phyloP scores from a whole-genome alignment of 1,139 yeast genomes.

The Candida tetrigidarum region DNA sequence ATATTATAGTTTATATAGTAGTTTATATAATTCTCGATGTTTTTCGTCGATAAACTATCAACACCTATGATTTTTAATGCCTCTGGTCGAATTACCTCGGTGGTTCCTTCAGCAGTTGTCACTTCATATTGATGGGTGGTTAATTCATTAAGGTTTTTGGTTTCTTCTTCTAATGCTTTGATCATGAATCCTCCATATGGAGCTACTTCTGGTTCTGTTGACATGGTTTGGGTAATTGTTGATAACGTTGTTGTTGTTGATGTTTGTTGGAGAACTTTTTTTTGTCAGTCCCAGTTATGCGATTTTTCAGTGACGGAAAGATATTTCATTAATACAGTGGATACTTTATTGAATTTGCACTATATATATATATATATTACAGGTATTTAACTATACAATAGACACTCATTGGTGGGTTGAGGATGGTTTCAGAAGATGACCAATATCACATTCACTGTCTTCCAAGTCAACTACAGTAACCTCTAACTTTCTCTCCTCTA shows the following conservation, averaged over 20 bases:
- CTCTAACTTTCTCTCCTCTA: slow-evolving; percentile 2
- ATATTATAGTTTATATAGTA: slow-evolving; percentile 45
- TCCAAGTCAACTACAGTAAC: slow-evolving; percentile 6
- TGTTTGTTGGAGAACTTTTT: neutral
- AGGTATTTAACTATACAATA: too few species aligned
- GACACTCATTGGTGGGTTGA: too few species aligned
- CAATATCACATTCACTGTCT: neutral
- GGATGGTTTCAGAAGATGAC: neutral
- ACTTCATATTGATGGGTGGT: slow-evolving; percentile 41
- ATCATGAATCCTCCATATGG: slow-evolving; percentile 52
- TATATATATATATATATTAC: neutral
- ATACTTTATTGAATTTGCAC: too few species aligned
- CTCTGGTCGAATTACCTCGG: slow-evolving; percentile 45
- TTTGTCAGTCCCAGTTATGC: too few species aligned
- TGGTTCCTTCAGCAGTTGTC: slow-evolving; percentile 29
- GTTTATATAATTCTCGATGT: slow-evolving; percentile 60
- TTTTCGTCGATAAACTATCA: slow-evolving; percentile 67
- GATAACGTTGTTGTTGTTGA: neutral
- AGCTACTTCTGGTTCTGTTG: slow-evolving; percentile 38
- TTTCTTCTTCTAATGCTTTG: slow-evolving; percentile 44
- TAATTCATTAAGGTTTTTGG: slow-evolving; percentile 33
- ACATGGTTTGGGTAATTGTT: slow-evolving; percentile 20
- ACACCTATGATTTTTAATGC: slow-evolving; percentile 65
- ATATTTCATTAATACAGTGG: too few species aligned
- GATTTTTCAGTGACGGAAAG: neutral